Percentiles rank a stretch among this genome's conserved stretches.
Conservation (phyloP, 257 asterid species). For the Penstemon eatonii region DNA sequence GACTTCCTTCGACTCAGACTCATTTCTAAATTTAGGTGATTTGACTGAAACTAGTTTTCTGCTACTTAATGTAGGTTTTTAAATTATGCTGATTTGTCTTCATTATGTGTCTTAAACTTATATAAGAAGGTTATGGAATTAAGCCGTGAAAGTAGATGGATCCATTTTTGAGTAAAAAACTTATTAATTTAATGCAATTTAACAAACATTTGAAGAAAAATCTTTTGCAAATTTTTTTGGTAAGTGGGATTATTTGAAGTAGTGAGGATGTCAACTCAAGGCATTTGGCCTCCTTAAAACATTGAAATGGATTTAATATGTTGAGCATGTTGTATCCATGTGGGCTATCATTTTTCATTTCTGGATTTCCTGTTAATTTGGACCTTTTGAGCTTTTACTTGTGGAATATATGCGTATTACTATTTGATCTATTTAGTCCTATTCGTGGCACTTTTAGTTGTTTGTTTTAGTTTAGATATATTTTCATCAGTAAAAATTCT, state of each 20-base stretch:
- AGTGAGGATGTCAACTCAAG: constrained; percentile 3
- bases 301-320: neutral
- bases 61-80: neutral
- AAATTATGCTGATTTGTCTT: neutral
- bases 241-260: neutral
- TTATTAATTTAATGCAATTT: neutral
- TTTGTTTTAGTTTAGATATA: neutral
- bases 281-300: neutral
- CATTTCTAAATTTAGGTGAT: neutral
- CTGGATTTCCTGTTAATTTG: neutral
- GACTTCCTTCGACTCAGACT: too few species aligned
- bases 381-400: neutral
- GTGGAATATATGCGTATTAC: neutral
- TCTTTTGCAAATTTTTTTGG: constrained; percentile 3
- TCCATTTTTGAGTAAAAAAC: neutral
- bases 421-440: neutral
- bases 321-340: neutral
- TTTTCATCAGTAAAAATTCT: neutral
- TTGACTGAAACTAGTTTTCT: neutral
- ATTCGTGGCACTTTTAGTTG: neutral
- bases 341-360: too few species aligned
- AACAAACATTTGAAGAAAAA: neutral
- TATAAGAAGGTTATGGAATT: neutral
- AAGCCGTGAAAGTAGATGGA: neutral
- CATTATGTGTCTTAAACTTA: neutral